Evolutionary conservation across 192 early-diverging fungal species (phyloP), one percentile per base, ranked within the genome.

Genomic region (Rhizoclosmatium globosum): DNA sequence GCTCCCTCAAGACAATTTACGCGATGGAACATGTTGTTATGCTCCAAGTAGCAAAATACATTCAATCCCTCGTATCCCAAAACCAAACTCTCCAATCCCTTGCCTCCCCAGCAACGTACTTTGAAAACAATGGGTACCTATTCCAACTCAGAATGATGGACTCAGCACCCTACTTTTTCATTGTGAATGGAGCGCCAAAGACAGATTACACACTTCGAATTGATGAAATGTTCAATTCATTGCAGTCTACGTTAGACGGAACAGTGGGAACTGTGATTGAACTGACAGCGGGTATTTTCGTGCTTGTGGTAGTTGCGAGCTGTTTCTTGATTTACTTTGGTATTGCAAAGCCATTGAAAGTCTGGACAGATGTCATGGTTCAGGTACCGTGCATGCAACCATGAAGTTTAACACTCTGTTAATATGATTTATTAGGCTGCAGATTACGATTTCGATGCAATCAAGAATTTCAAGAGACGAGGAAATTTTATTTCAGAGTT

Each of bases 171-270:
- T 64, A 31, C 19, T 64, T 17, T 17, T 13, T 38, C 2, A 39
- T 64, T 64, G 62, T 64, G 2, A 64, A 64, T 23, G 62, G 62
- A 39, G 62, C 62, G 13, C 62, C 62, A 2, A 64, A 23, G 13
- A 64, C 23, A 13, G 62, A 64, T 64, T 64, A 64, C 31, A 64
- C 62, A 2, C 9, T 13, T 6, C 19, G 19, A 3, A 64, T 64
- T 38, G 31, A 64, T 38, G 21, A 39, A 13, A 41, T 64, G 15
- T 41, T 64, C 23, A 21, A 13, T 4, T 13, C 21, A 39, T 23
- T 64, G 15, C 23, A 64, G 4, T 3, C 23, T 64, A 41, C 62
- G 31, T 21, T 64, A 19, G 21, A 3, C 0, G 31, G 13, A 2
- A 64, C 15, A 3, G 41, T 64, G 2, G 41, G 41, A 13, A 41